Percentiles rank a stretch among this genome's conserved stretches.
These are phyloP conservation scores for Colletotrichum australisinense DNA, from an alignment of 2,329 filamentous ascomycete species.

Conservation along the genomic window DNA sequence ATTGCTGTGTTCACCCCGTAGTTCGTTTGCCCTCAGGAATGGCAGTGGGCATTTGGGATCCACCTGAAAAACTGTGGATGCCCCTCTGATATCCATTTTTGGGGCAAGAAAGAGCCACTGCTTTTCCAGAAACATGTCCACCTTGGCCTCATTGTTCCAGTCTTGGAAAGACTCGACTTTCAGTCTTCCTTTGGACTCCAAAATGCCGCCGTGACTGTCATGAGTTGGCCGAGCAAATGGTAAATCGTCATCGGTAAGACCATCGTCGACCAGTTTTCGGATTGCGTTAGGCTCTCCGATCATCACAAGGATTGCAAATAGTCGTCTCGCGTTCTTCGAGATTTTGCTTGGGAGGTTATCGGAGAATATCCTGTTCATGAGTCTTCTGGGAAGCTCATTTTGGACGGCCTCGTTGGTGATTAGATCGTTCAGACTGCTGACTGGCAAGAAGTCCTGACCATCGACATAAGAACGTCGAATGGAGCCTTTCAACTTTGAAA, in stretches of 20 bases:
- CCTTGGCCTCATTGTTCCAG: neutral
- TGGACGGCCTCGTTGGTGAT: neutral
- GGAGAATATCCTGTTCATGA: neutral
- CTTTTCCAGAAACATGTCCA: neutral
- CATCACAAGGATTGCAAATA: neutral
- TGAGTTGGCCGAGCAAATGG: neutral
- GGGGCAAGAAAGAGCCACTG: conserved; percentile 11
- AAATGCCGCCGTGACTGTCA: neutral
- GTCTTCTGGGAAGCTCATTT: neutral
- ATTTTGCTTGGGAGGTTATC: neutral
- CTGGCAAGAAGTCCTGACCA: neutral
- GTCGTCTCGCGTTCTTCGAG: neutral
- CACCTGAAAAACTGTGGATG: neutral
- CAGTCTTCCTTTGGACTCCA: neutral
- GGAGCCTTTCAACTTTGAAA: neutral
- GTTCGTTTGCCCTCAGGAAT: neutral
- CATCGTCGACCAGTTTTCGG: neutral
- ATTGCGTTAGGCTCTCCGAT: neutral
- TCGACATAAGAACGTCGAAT: neutral
- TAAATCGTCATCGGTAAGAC: neutral
- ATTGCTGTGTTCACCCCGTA: neutral
- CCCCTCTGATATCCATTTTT: neutral
- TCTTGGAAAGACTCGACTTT: neutral
- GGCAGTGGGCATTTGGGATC: neutral
- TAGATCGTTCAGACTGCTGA: neutral